Conservation (phyloP, 495 filamentous ascomycete species). For the Lindgomyces ingoldianus region DNA sequence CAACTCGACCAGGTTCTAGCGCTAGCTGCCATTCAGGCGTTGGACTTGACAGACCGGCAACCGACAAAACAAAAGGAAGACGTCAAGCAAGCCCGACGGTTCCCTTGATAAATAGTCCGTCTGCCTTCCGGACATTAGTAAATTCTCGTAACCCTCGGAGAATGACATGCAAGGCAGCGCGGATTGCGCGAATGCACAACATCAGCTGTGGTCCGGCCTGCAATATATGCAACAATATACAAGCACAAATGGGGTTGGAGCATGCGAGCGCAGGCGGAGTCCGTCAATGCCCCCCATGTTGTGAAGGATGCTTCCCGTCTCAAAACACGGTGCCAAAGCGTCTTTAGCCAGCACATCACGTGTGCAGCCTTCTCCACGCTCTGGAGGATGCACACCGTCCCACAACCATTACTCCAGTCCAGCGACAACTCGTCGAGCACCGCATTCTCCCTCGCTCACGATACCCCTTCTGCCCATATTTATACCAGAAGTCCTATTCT, state of each 20-base stretch:
- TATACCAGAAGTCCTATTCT: not conserved
- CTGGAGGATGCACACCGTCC: not conserved
- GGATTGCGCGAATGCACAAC: not conserved
- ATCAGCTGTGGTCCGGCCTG: not conserved
- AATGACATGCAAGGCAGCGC: not conserved
- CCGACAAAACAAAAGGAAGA: not conserved
- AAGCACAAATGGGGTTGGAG: not conserved
- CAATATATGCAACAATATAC: not conserved
- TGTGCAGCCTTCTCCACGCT: constrained; percentile 3
- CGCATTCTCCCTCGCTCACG: constrained; percentile 3
- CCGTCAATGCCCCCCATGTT: constrained; percentile 20
- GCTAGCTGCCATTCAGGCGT: no score
- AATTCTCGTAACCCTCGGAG: not conserved
- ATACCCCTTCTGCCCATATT: not conserved
- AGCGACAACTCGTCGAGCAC: constrained; percentile 9
- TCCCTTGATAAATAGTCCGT: not conserved
- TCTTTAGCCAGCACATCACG: constrained; percentile 21
- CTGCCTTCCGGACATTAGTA: constrained; percentile 2
- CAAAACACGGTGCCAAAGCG: not conserved
- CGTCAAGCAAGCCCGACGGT: not conserved
- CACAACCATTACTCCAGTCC: constrained; percentile 2
- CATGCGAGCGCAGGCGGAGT: constrained; percentile 13
- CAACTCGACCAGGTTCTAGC: not conserved
- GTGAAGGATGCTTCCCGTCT: constrained; percentile 15
- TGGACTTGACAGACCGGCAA: no score